Conservation (phyloP, 768 basidiomycete genomes). For the Podaxis carcinomalis region DNA sequence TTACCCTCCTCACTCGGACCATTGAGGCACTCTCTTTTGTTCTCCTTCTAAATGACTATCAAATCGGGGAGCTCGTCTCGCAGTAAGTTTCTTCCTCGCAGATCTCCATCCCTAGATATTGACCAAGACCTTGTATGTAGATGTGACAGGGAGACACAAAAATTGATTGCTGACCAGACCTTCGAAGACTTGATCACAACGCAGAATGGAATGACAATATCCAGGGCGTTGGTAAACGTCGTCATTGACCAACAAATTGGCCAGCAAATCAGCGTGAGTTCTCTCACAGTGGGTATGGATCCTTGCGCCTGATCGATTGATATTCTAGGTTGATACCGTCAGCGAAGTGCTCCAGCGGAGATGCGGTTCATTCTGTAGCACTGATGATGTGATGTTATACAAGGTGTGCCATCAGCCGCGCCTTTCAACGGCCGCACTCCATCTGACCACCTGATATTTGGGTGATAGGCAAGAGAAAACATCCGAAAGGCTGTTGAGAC, state of each 20-base stretch:
- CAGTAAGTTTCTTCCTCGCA: conserved; percentile 46
- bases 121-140: conserved; percentile 29
- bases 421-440: not conserved
- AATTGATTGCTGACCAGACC: conserved; percentile 62
- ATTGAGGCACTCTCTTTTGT: conserved; percentile 96
- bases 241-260: conserved; percentile 98
- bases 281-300: not conserved
- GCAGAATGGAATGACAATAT: conserved; percentile 81
- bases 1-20: conserved; percentile 71
- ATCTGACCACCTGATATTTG: not conserved
- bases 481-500: conserved; percentile 87
- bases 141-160: conserved; percentile 71
- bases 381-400: conserved; percentile 97
- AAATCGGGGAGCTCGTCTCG: conserved; percentile 76
- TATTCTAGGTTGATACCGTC: conserved; percentile 84
- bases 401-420: conserved; percentile 50
- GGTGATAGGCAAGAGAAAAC: conserved; percentile 83
- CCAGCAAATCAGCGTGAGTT: conserved; percentile 86
- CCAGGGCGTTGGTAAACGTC: conserved; percentile 87
- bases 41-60: conserved; percentile 88
- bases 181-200: conserved; percentile 87
- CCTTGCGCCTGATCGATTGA: conserved; percentile 10
- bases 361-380: conserved; percentile 96
- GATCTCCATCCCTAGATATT: conserved; percentile 4
- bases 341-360: conserved; percentile 91